Percentiles rank a stretch among this genome's conserved stretches.
These are phyloP conservation scores for Podospora didyma DNA, from an alignment of 495 filamentous ascomycete genomes.

Conservation along the genomic window DNA sequence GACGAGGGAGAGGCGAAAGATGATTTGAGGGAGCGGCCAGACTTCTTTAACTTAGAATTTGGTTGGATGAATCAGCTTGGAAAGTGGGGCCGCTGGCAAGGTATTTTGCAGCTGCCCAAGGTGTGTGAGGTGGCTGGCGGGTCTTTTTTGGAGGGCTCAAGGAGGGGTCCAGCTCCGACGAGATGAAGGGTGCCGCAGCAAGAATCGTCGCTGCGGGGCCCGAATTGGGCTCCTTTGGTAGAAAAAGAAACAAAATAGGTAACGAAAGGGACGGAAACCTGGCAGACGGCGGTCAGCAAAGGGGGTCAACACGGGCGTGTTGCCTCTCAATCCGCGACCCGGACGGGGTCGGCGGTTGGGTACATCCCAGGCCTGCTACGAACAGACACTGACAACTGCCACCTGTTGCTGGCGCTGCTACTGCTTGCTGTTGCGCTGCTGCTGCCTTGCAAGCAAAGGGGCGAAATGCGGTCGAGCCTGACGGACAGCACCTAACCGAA, in stretches of 20 bases:
- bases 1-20: constrained; percentile 33
- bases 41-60: constrained; percentile 35
- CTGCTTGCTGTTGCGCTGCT: background rate
- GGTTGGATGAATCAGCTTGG: constrained; percentile 41
- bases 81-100: constrained; percentile 18
- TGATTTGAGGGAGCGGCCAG: constrained; percentile 39
- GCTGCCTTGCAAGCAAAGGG: background rate
- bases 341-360: background rate
- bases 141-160: constrained; percentile 18
- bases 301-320: background rate
- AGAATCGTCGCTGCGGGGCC: constrained; percentile 14
- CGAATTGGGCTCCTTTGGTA: constrained; percentile 3
- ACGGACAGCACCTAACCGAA: background rate
- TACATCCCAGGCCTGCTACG: background rate
- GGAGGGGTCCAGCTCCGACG: constrained; percentile 22
- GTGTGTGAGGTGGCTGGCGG: constrained; percentile 23
- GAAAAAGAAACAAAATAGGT: constrained; percentile 10
- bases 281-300: background rate
- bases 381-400: too few species aligned
- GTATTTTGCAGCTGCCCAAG: background rate
- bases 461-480: constrained; percentile 1
- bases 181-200: constrained; percentile 16
- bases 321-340: background rate
- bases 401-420: background rate
- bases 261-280: background rate